Base-by-base conservation (phyloP, 768 basidiomycete genomes). In the Macrocybe gigantea region DNA sequence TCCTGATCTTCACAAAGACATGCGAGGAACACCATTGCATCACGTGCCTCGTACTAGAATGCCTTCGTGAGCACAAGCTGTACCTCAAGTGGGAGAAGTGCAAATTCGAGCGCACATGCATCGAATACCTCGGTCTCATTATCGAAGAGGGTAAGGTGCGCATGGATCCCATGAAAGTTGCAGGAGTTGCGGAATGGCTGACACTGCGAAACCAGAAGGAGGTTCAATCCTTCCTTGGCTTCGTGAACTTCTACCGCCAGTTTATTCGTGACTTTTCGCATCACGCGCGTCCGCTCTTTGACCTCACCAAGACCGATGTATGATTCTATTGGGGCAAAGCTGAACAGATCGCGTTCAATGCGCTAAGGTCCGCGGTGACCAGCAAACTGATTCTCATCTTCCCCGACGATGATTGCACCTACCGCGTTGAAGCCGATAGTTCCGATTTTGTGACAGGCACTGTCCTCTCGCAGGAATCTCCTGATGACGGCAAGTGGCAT, bases 171-270 rank as follows among this genome's bases (percentile, higher is more conserved):
- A 34, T 46, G 1, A 73, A 73, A 47, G 49, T 72, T 0, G 31
- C 56, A 0, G 59, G 57, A 0, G 53, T 74, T 8, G 1, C 13
- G 0, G 47, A 62, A n/a, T 53, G 55, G 52, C 47, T 44, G 4
- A 9, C 31, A 10, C 14, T 69, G 0, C 48, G n/a, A 0, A 54
- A 38, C 14, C 52, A 65, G 30, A 55, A 54, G 2, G 62, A 76
- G 2, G 29, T 74, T 0, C 70, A 68, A 44, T 55, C 58, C 8
- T 79, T 78, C 48, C 49, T 75, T 0, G 68, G 74, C 0, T 75
- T 77, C 34, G 31, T 49, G 0, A 71, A 71, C 33, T 73, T 66
- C 47, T 73, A 71, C 35, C 38, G 59, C 1, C 14, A 52, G 0
- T 73, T 72, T 46, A 64, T 73, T 6, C 0, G 34, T 0, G 41